A percentile compares a stretch with the other conserved stretches of the same genome.
phyloP scores from a whole-genome alignment of 192 early-diverging fungal genomes.

The Entrophospora sp. region DNA sequence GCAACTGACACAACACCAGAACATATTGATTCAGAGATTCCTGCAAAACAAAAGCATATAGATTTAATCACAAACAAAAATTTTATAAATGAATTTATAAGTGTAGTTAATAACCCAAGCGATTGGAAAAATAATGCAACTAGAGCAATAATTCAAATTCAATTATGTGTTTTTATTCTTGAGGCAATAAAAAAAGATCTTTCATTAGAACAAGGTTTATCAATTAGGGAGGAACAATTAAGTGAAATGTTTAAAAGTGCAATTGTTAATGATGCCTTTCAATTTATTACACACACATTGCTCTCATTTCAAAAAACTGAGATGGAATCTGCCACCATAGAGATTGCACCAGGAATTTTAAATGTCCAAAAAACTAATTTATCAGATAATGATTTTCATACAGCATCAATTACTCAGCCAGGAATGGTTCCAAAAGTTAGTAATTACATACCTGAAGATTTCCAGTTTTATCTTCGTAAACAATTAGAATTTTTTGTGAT shows the following conservation, averaged over 20 bases:
- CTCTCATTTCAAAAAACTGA: slow-evolving; percentile 37
- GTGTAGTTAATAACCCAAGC: slow-evolving; percentile 11
- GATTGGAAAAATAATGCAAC: slow-evolving; percentile 29
- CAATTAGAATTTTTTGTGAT: slow-evolving; percentile 15
- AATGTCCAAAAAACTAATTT: slow-evolving; percentile 1
- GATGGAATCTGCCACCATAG: not conserved
- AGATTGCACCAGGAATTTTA: not conserved
- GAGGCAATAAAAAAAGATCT: slow-evolving; percentile 38
- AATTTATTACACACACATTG: slow-evolving; percentile 56
- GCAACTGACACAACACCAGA: slow-evolving; percentile 34
- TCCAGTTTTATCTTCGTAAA: slow-evolving; percentile 22
- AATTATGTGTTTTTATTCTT: slow-evolving; percentile 52
- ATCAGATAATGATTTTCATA: not conserved
- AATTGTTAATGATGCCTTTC: slow-evolving; percentile 45
- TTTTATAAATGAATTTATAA: slow-evolving; percentile 29
- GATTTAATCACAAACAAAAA: slow-evolving; percentile 25
- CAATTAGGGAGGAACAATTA: slow-evolving; percentile 32
- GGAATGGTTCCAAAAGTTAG: not conserved
- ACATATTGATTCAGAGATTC: slow-evolving; percentile 22
- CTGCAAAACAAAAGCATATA: slow-evolving; percentile 21
- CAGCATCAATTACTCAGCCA: not conserved
- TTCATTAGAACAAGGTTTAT: slow-evolving; percentile 33
- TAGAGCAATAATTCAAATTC: slow-evolving; percentile 37
- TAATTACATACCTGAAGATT: slow-evolving; percentile 16
- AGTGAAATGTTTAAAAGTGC: slow-evolving; percentile 45